Conservation (phyloP, 345 rosid species). For the Sisymbrium altissimum region DNA sequence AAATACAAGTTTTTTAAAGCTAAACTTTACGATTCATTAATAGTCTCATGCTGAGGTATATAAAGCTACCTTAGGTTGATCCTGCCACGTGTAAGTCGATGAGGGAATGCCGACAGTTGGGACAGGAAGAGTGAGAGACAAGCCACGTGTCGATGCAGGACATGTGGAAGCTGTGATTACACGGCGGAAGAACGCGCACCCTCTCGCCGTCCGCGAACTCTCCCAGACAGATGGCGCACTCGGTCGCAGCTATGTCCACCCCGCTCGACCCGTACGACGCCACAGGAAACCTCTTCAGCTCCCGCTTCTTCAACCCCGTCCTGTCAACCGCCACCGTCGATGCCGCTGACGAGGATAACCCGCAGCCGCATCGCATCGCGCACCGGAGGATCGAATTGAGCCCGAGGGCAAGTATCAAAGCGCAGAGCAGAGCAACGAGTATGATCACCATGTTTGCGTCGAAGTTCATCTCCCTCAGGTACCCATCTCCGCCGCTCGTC, state of each 20-base stretch:
- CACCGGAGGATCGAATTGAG: slow-evolving; percentile 61
- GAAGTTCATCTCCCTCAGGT: slow-evolving; percentile 35
- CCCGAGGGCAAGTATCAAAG: slow-evolving; percentile 58
- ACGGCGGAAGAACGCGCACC: slow-evolving; percentile 52
- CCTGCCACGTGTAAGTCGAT: slow-evolving; percentile 22
- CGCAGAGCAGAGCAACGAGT: slow-evolving; percentile 65
- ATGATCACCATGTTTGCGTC: slow-evolving; percentile 82
- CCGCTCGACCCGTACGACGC: slow-evolving; percentile 41
- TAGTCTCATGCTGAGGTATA: too few species aligned
- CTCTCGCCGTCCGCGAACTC: slow-evolving; percentile 53
- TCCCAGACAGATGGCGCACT: slow-evolving; percentile 57
- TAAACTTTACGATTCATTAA: too few species aligned
- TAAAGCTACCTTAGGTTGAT: background rate
- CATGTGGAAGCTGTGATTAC: slow-evolving; percentile 59
- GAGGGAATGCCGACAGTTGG: slow-evolving; percentile 49
- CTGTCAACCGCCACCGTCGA: slow-evolving; percentile 34
- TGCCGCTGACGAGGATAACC: slow-evolving; percentile 32
- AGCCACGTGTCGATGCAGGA: slow-evolving; percentile 62
- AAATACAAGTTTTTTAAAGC: too few species aligned
- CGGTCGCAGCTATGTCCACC: slow-evolving; percentile 38
- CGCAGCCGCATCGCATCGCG: slow-evolving; percentile 55
- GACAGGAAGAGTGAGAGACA: slow-evolving; percentile 57
- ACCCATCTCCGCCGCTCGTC: slow-evolving; percentile 19
- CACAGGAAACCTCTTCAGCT: slow-evolving; percentile 55
- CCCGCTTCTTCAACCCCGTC: slow-evolving; percentile 52